phyloP scores from a whole-genome alignment of 2,329 filamentous ascomycete genomes.

The Fusarium sulawesiense region DNA sequence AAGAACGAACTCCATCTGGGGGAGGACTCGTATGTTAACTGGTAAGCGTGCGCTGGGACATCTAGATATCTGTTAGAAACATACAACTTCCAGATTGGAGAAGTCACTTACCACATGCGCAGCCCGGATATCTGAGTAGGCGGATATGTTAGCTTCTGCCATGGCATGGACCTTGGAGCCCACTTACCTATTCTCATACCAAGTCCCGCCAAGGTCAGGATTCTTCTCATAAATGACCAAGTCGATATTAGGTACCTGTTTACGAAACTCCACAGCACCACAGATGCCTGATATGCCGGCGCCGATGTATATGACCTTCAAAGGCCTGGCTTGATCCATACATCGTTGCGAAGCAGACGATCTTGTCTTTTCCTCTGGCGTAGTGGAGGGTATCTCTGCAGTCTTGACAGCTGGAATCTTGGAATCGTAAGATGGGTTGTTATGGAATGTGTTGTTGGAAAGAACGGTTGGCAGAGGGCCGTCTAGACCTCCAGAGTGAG shows the following conservation, averaged over 20 bases:
- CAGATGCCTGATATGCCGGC: conserved; percentile 6
- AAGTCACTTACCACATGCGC: conserved; percentile 7
- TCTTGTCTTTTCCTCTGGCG: not conserved
- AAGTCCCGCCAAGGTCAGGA: conserved; percentile 16
- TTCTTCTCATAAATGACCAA: conserved; percentile 24
- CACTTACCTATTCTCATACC: conserved; percentile 13
- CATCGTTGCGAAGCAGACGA: conserved; percentile 3
- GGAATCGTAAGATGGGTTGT: not conserved
- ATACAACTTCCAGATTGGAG: no score
- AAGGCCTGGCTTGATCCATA: conserved; percentile 1
- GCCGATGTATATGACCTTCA: conserved; percentile 20
- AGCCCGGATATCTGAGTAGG: conserved; percentile 9
- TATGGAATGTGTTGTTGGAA: not conserved
- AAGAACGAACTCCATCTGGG: conserved; percentile 19
- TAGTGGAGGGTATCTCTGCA: not conserved
- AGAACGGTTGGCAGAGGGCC: not conserved
- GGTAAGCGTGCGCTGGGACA: conserved; percentile 15
- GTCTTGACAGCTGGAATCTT: not conserved
- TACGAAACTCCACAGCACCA: conserved; percentile 15
- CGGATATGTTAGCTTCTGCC: not conserved
- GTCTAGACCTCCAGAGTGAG: not conserved
- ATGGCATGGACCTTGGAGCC: accelerated
- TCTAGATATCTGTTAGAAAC: not conserved
- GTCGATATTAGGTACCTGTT: conserved; percentile 3
- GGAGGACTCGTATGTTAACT: conserved; percentile 8